Base-by-base conservation (phyloP, 164 flowering plant genomes). In the Chimonanthus salicifolius region DNA sequence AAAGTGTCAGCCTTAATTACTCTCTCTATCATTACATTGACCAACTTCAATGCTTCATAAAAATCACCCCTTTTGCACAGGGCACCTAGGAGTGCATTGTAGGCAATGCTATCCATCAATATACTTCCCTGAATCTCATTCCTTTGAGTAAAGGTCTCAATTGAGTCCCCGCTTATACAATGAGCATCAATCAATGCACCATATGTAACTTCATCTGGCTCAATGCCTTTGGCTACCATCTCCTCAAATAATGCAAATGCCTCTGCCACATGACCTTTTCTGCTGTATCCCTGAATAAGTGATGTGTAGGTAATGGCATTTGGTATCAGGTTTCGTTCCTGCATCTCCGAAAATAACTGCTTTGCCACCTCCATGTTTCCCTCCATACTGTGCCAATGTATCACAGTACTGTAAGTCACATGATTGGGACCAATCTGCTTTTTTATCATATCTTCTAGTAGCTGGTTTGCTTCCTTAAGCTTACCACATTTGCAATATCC, bases 351-450 rank as follows among this genome's bases (percentile, higher is more conserved):
- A 44, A 88, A 85, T 62, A 88, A 83, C 48, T 67, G 74, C 45
- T 81, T 78, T 9, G 94, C 94, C 64, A 83, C 83, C 64, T 84
- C 77, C 83, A 89, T 75, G 62, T 81, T 74, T 16, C 88, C 91
- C 16, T 69, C 80, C 78, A 87, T 89, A 83, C 87, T 82, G 48
- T 77, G 80, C 65, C 83, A 74, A 76, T 85, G 85, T 77, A 92
- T 88, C 73, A 92, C 51, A 62, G 83, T 87, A 0, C 89, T 83
- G 83, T 85, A 92, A 18, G 95, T 90, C 51, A 87, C 83, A 63
- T 88, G 83, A 81, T 86, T 76, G 49, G 87, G 90, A 62, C 62
- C 68, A 49, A 90, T 18, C 45, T 81, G 73, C 72, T 77, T 84
- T 71, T 83, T 85, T 50, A 64, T 47, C 91, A 89, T 84, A 47